Conservation (phyloP, 1,139 yeast species). For the Yamadazyma buinensis region DNA sequence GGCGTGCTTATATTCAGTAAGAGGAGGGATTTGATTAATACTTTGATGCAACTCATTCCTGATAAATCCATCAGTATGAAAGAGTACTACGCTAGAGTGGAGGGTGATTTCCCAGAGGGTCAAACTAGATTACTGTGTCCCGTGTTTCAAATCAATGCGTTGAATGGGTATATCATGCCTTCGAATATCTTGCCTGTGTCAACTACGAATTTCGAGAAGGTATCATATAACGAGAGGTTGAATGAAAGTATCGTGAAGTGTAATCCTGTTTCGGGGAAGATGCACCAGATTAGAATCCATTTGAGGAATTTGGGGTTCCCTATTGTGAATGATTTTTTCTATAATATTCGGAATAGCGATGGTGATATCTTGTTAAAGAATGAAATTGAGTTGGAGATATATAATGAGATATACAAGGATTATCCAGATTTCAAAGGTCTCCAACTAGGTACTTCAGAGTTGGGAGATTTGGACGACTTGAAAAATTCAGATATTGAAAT, state of each 20-base stretch:
- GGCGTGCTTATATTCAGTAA: conserved; percentile 65
- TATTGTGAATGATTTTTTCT: conserved; percentile 64
- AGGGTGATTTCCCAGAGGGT: conserved; percentile 51
- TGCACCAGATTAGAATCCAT: conserved; percentile 79
- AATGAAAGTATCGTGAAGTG: conserved; percentile 61
- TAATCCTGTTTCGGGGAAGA: conserved; percentile 67
- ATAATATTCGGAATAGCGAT: conserved; percentile 18
- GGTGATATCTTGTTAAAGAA: conserved; percentile 19
- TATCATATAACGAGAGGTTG: conserved; percentile 19
- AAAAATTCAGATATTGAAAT: no score
- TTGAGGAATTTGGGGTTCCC: conserved; percentile 63
- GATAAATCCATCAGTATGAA: conserved; percentile 34
- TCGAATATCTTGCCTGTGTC: conserved; percentile 24
- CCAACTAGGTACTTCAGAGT: no score
- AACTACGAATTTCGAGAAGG: conserved; percentile 28
- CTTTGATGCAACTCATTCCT: conserved; percentile 33
- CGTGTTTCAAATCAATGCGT: conserved; percentile 30
- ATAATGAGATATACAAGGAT: conserved; percentile 17
- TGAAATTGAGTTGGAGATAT: conserved; percentile 26
- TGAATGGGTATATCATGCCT: conserved; percentile 36
- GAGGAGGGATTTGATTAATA: conserved; percentile 38
- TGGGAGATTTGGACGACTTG: no score
- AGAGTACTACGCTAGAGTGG: conserved; percentile 60
- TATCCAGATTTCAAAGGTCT: conserved; percentile 14
- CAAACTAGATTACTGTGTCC: conserved; percentile 28